Base-by-base conservation (phyloP, 2,329 filamentous ascomycete species). In the Trichoderma guizhouense region DNA sequence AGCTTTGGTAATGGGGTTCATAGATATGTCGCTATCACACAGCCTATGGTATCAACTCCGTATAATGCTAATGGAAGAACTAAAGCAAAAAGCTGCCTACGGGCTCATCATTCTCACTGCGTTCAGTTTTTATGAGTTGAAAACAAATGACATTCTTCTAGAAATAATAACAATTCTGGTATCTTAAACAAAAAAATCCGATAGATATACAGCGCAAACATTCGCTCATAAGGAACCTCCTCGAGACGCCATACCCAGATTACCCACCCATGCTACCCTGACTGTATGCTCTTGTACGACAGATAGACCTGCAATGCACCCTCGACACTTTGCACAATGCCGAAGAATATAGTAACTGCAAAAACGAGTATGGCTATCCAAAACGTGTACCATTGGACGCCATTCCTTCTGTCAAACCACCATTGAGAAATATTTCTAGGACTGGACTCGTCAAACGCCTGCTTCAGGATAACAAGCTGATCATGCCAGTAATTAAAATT, bases 381-480 rank as follows among this genome's bases (percentile, higher is more conserved):
- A 65, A 85, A 83, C 1, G 81, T 84, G 62, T 82, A 85, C 82
- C 83, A 85, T 64, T 85, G 83, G 0, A 81, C 79, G 0, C 80
- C 78, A 34, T 83, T 82, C 1, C 84, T 73, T 5, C 80, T 73
- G 71, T 85, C 83, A 66, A 80, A 75, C 83, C 84, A 86, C 81
- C 81, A 84, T 60, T 84, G 81, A 0, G 76, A 76, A 1, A 85
- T 47, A 0, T 76, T 80, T 32, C 74, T 74, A 8, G 82, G 79
- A 62, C 77, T 72, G 5, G 81, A 72, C 72, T 85, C 78, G 73
- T 86, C 79, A 60, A 82, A 83, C 18, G 76, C 77, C 66, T 84
- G 79, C 75, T 85, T 84, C 3, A 86, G 73, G 1, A 82, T 80
- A 1, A 83, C 77, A 0, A 86, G 75, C 0, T 82, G 79, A 55